Conservation (phyloP, 2,329 filamentous ascomycete genomes). For the Diaporthe australafricana region DNA sequence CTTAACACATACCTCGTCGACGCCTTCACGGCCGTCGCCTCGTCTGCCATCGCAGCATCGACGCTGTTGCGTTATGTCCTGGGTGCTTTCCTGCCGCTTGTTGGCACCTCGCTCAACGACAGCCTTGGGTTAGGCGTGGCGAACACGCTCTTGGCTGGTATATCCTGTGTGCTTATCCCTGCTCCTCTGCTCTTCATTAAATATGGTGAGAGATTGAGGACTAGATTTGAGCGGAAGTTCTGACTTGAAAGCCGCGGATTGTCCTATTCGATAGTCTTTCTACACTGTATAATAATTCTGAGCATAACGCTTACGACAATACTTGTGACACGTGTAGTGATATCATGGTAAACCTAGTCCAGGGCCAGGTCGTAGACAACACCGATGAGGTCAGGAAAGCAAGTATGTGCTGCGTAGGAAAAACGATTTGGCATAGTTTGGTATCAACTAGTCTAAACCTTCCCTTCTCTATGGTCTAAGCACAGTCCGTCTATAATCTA, state of each 20-base stretch:
- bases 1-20: slow-evolving; percentile 31
- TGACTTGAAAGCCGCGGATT: neutral
- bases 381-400: neutral
- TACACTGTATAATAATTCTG: neutral
- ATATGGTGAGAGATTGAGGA: slow-evolving; percentile 2
- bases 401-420: too few species aligned
- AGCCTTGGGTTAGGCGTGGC: slow-evolving; percentile 2
- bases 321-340: neutral
- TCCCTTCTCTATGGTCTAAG: slow-evolving; percentile 20
- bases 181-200: slow-evolving; percentile 4
- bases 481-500: slow-evolving; percentile 17
- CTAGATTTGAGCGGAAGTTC: neutral
- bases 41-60: slow-evolving; percentile 25
- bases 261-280: neutral
- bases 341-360: too few species aligned
- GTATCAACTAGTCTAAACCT: slow-evolving; percentile 7
- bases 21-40: slow-evolving; percentile 25
- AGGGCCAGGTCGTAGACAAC: neutral
- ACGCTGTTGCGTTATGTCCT: slow-evolving; percentile 15
- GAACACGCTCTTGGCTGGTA: slow-evolving; percentile 16
- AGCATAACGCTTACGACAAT: neutral
- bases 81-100: slow-evolving; percentile 17
- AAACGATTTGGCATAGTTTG: neutral
- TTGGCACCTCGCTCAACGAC: neutral
- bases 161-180: neutral